phyloP scores from a whole-genome alignment of 176 grass and related monocot genomes.

The Cenchrus fungigraminus region DNA sequence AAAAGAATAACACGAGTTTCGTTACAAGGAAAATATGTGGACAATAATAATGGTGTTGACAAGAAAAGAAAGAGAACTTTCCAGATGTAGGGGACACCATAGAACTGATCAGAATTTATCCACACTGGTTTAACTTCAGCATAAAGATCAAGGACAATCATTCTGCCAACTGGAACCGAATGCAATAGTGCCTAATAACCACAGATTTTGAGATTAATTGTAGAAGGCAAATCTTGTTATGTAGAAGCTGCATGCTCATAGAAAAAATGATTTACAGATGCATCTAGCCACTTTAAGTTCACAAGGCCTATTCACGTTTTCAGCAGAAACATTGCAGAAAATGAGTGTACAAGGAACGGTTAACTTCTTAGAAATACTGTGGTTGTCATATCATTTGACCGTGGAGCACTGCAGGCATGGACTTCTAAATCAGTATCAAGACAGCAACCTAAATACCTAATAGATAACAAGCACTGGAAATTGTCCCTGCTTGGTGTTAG shows the following conservation, averaged over 20 bases:
- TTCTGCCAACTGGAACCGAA: constrained; percentile 83
- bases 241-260: constrained; percentile 4
- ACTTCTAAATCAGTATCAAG: background rate
- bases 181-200: constrained; percentile 72
- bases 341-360: background rate
- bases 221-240: background rate
- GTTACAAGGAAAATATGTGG: constrained; percentile 15
- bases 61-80: constrained; percentile 50
- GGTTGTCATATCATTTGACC: background rate
- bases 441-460: background rate
- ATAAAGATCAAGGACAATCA: constrained; percentile 95
- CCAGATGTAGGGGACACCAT: constrained; percentile 96
- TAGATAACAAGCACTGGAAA: background rate
- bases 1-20: constrained; percentile 12
- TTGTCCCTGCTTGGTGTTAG: background rate
- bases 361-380: constrained; percentile 20
- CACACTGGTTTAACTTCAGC: constrained; percentile 95
- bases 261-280: background rate
- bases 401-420: background rate
- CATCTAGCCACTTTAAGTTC: background rate
- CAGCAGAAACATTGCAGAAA: background rate
- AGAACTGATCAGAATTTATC: constrained; percentile 80
- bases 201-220: constrained; percentile 23
- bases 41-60: constrained; percentile 22
- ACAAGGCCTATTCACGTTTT: background rate